Conservation (phyloP, 306 rosid genomes). For the Castanea crenata region DNA sequence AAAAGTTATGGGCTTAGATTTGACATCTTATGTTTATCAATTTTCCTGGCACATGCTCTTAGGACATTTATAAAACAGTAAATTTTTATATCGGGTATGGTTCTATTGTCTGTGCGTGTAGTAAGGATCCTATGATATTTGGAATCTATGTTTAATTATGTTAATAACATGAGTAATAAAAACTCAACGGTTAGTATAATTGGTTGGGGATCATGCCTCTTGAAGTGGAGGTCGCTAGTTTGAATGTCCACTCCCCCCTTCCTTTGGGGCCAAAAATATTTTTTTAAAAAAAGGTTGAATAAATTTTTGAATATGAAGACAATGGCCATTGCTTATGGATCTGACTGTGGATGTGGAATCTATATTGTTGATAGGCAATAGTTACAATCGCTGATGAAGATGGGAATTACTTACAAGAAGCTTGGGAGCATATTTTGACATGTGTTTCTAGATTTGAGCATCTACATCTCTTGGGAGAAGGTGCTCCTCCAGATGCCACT, state of each 20-base stretch:
- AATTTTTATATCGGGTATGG: neutral
- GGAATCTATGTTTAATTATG: neutral
- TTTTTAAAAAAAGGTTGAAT: too few relatives aligned
- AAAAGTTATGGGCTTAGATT: neutral
- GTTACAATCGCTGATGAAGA: constrained; percentile 96
- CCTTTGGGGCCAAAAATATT: too few relatives aligned
- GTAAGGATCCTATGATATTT: neutral
- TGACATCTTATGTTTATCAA: neutral
- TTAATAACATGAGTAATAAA: neutral
- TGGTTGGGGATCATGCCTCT: too few relatives aligned
- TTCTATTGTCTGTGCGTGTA: neutral
- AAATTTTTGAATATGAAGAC: constrained; percentile 11
- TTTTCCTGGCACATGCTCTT: neutral
- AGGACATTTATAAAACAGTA: neutral
- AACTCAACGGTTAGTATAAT: too few relatives aligned
- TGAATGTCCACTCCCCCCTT: too few relatives aligned
- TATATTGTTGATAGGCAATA: constrained; percentile 60
- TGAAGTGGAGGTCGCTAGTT: too few relatives aligned
- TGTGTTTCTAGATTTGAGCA: constrained; percentile 99
- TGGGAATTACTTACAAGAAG: constrained; percentile 98
- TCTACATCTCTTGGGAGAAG: constrained; percentile 97
- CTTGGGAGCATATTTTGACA: constrained; percentile 99
- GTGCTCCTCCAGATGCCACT: constrained; percentile 99
- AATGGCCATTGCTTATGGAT: constrained; percentile 18
- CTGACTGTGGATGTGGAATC: constrained; percentile 27